Percentiles rank a stretch among this genome's conserved stretches.
phyloP scores from a whole-genome alignment of 163 green algal genomes.

The Scenedesmus sp. region DNA sequence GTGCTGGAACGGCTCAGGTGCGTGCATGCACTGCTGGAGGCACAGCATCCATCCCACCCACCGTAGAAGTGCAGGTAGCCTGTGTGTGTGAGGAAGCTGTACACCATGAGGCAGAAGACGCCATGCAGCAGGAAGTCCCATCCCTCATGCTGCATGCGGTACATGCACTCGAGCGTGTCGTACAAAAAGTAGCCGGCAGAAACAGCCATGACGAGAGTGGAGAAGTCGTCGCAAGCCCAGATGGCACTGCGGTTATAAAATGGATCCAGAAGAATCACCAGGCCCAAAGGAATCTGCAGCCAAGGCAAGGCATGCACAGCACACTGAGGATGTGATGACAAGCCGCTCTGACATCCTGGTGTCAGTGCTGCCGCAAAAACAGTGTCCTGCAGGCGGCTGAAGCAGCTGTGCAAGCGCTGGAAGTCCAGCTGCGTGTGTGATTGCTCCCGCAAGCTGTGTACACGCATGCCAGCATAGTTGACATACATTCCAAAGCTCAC shows the following conservation, averaged over 20 bases:
- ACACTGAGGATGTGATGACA: too few relatives aligned
- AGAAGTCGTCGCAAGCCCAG: constrained; percentile 37
- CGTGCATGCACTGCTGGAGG: background rate
- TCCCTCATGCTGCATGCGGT: constrained; percentile 64
- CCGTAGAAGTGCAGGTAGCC: constrained; percentile 69
- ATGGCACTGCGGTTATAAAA: constrained; percentile 35
- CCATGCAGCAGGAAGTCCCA: constrained; percentile 72
- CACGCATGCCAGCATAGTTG: too few relatives aligned
- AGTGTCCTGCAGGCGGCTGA: background rate
- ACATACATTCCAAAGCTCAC: too few relatives aligned
- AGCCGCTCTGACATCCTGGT: too few relatives aligned
- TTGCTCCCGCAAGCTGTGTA: background rate
- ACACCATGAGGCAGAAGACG: constrained; percentile 70
- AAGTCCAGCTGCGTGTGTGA: background rate
- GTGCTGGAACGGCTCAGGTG: background rate
- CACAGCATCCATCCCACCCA: background rate
- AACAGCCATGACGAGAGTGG: constrained; percentile 46
- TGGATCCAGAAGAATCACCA: constrained; percentile 42
- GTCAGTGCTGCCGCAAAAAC: background rate
- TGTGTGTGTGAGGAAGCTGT: constrained; percentile 48
- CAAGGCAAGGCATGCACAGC: background rate
- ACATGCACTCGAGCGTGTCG: constrained; percentile 64
- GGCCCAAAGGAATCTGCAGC: constrained; percentile 46
- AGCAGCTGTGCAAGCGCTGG: background rate
- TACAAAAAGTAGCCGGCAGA: constrained; percentile 72